Evolutionary conservation across 2,329 filamentous ascomycete genomes (phyloP), one percentile per base, ranked within the genome.

Genomic region (Monilinia vaccinii-corymbosi): DNA sequence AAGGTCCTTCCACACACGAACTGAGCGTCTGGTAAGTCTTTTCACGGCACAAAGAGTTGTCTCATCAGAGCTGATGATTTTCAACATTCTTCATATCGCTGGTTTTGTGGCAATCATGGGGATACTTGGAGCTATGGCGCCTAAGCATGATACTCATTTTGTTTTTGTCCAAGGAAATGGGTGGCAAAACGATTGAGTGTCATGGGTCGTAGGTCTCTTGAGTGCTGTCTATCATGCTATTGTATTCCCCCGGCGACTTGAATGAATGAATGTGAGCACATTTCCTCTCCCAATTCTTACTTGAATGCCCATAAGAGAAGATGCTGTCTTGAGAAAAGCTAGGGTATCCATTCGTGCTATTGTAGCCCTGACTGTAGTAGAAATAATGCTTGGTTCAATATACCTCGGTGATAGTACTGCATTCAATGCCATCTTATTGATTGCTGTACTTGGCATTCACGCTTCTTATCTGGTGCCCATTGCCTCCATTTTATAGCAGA

Each of bases 201-300:
- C 77, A 0, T 80, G 77, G 77, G 73, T 79, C 16, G 66, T 79
- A 1, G 77, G 77, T 0, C 69, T 79, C 2, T 67, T 79, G 1
- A 67, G 68, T 28, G 70, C 77, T 76, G 65, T 73, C 59, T 64
- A 73, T 77, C 56, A 67, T 78, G 7, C 66, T 80, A 0, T 69
- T 79, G 1, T 81, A 75, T 66, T 75, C 72, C 1, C 72, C 77
- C 0, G 75, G 75, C 0, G 67, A 73, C 23, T 69, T 79, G 1
- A 67, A 75, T 0, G 1, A 67, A 75, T 0, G 64, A 67, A 0
- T 66, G 51, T 55, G 45, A 55, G 28, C 9, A 32, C 9, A 18
- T 44, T 16, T 4, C 31, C 9, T 8, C 23, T 11, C 25, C 18
- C 11, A n/a, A 7, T 18, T 11, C n/a, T 8, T n/a, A 18, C 4